These are phyloP conservation scores for Cladosporium sp. DNA, from an alignment of 2,329 filamentous ascomycete genomes.

Conservation along the genomic window DNA sequence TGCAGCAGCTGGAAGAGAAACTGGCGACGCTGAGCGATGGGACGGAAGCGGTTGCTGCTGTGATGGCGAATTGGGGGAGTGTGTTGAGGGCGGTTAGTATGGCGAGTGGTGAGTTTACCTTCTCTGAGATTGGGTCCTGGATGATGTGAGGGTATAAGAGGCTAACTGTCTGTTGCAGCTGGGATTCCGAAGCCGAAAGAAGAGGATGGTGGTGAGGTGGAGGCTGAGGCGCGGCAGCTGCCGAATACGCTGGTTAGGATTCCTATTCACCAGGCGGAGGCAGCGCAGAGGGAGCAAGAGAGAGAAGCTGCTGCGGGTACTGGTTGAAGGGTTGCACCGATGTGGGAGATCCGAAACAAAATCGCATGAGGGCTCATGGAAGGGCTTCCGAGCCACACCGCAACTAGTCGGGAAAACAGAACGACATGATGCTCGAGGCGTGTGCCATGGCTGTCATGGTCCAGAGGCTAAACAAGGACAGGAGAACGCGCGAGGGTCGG, in stretches of 20 bases:
- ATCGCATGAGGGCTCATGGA: background rate
- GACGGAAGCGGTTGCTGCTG: slow-evolving; percentile 82
- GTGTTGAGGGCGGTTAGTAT: slow-evolving; percentile 82
- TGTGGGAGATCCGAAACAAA: background rate
- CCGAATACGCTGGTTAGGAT: slow-evolving; percentile 84
- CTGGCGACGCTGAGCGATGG: slow-evolving; percentile 75
- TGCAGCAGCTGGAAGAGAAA: slow-evolving; percentile 79
- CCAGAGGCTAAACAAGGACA: background rate
- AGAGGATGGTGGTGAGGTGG: slow-evolving; percentile 40
- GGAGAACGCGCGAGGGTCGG: background rate
- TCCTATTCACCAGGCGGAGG: slow-evolving; percentile 67
- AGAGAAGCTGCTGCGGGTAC: slow-evolving; percentile 14
- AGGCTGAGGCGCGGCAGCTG: slow-evolving; percentile 49
- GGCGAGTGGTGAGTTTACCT: slow-evolving; percentile 67
- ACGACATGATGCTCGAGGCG: background rate
- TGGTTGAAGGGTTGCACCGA: background rate
- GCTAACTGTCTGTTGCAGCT: slow-evolving; percentile 47
- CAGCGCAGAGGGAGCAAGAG: slow-evolving; percentile 31
- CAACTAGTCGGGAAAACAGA: background rate
- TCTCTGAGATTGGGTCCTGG: background rate
- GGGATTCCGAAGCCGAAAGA: slow-evolving; percentile 67
- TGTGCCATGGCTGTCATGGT: background rate
- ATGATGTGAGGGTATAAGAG: background rate
- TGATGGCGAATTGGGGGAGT: slow-evolving; percentile 85
- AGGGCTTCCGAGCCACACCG: background rate